Conservation (phyloP, 352 stramenopile species). For the Phytopythium mirpurense region DNA sequence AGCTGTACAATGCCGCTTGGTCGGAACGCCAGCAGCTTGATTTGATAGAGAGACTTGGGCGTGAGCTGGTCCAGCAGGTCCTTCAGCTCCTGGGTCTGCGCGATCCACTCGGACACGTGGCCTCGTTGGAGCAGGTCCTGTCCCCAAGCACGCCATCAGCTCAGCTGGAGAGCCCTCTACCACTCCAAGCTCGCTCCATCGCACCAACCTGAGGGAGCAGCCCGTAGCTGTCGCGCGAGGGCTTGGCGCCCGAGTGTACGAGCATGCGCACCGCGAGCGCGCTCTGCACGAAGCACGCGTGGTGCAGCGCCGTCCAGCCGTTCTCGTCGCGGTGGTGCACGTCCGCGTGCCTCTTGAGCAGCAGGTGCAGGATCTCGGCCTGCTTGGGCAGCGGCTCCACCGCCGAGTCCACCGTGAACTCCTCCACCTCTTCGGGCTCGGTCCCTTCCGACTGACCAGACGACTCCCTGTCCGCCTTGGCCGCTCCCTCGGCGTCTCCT, state of each 20-base stretch:
- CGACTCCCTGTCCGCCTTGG: constrained; percentile 6
- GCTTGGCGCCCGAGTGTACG: constrained; percentile 56
- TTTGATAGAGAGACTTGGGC: constrained; percentile 51
- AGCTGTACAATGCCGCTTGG: constrained; percentile 80
- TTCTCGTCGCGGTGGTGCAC: constrained; percentile 82
- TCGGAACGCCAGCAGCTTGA: constrained; percentile 74
- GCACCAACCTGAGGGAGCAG: constrained; percentile 56
- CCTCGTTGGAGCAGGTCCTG: constrained; percentile 67
- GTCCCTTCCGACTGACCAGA: constrained; percentile 2
- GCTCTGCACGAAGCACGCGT: constrained; percentile 78
- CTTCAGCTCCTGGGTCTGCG: constrained; percentile 68
- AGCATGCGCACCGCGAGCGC: constrained; percentile 68
- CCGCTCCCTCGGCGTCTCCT: constrained; percentile 1
- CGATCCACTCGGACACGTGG: constrained; percentile 62
- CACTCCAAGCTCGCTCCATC: too few relatives aligned
- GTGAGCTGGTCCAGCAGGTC: constrained; percentile 65
- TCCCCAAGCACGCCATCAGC: neutral
- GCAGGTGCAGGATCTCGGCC: constrained; percentile 68
- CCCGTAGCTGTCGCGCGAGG: constrained; percentile 67
- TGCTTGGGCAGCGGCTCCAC: constrained; percentile 61
- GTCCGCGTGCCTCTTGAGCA: constrained; percentile 69
- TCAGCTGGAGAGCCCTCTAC: neutral
- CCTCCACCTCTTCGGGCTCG: constrained; percentile 37
- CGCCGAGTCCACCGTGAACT: constrained; percentile 42
- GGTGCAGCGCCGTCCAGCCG: constrained; percentile 76